Base-by-base conservation (phyloP, 257 asterid species). In the Nyctanthes arbortristis region DNA sequence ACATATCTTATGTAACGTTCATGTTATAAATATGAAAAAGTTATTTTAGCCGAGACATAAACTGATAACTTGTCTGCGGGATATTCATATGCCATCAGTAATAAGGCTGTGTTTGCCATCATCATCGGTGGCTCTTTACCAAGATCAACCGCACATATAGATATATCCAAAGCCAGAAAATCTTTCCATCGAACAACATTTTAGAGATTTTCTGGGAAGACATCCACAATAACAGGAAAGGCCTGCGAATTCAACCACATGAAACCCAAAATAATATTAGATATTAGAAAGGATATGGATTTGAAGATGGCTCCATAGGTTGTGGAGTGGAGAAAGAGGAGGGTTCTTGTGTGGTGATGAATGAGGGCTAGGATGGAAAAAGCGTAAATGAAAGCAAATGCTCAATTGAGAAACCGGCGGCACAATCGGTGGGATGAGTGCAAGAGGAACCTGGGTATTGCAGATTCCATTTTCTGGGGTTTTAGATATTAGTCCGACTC, bases 131-230 rank as follows among this genome's bases (percentile, higher is more conserved):
- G 96, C 67, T 90, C 96, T 72, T 85, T 84, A n/a, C 55, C 33
- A n/a, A 93, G 89, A 66, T 90, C 93, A 2, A 95, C 89, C 12
- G 95, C 88, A 71, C 93, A 85, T 54, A 88, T 79, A 59, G 86
- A 88, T 58, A 90, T 77, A 31, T 88, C 93, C 55, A 88, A 28
- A 13, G 78, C 78, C 24, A 93, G 96, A 18, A 69, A 67, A 18
- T 84, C 84, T 3, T 70, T 74, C 36, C 11, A 9, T 7, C 20
- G 28, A 0, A 61, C n/a, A 0, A 58, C 35, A n/a, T n/a, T 52
- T 14, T 60, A 55, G 8, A 79, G 77, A 27, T 79, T 86, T 29
- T 81, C 78, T 0, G 88, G 88, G 27, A 78, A 72, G 36, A 73
- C 78, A 9, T 76, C n/a, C 1, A 82, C 75, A 0, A 33, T 12